Conservation (phyloP, 495 filamentous ascomycete species). For the Aspergillus kassunensis region DNA sequence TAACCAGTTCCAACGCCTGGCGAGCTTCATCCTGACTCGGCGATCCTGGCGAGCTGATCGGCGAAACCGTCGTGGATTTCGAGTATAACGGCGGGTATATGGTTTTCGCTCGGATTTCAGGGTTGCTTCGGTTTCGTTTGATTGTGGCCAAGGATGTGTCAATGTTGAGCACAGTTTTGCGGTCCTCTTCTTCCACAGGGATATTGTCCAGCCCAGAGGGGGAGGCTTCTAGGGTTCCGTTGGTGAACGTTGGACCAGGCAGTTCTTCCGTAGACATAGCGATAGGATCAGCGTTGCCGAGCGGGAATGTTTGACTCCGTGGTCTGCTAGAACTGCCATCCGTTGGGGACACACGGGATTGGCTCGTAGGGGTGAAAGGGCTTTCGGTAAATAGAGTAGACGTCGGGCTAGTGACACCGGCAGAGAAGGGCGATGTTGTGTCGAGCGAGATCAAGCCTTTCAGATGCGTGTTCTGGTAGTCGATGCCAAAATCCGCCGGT, state of each 20-base stretch:
- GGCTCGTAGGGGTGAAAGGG: slow-evolving; percentile 65
- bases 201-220: slow-evolving; percentile 59
- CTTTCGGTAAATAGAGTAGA: slow-evolving; percentile 79
- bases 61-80: slow-evolving; percentile 36
- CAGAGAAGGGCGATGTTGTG: slow-evolving; percentile 62
- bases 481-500: slow-evolving; percentile 47
- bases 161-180: slow-evolving; percentile 10
- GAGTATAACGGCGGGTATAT: slow-evolving; percentile 46
- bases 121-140: slow-evolving; percentile 44
- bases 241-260: slow-evolving; percentile 58
- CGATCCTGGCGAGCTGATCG: slow-evolving; percentile 45
- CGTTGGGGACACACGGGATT: slow-evolving; percentile 55
- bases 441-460: slow-evolving; percentile 56
- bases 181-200: slow-evolving; percentile 51
- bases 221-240: too few species aligned
- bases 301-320: slow-evolving; percentile 88
- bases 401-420: slow-evolving; percentile 74
- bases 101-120: slow-evolving; percentile 40
- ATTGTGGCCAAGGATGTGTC: slow-evolving; percentile 31
- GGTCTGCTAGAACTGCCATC: slow-evolving; percentile 61
- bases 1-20: slow-evolving; percentile 77
- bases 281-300: slow-evolving; percentile 61
- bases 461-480: slow-evolving; percentile 55
- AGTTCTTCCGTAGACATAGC: slow-evolving; percentile 62
- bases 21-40: slow-evolving; percentile 89